Evolutionary conservation across 805 yeast genomes (phyloP).

Genomic region (Schwanniomyces vanrijiae): DNA sequence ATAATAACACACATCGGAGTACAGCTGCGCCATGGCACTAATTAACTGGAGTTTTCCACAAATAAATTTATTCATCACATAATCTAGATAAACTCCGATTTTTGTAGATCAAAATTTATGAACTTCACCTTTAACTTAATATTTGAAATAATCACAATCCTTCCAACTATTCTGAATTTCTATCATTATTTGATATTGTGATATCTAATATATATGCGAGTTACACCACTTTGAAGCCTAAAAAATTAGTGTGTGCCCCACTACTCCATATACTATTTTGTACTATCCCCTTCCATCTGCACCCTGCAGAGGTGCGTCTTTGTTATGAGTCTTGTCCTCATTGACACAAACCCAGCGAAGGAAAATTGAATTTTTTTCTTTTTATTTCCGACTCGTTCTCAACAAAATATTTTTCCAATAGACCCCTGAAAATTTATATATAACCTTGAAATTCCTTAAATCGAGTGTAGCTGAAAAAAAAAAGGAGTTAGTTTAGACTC

Average conservation of each 20-base stretch:
- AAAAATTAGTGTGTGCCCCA: neutral
- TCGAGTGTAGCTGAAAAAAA: neutral
- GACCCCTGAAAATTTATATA: neutral
- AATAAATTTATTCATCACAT: no score
- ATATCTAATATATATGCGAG: no score
- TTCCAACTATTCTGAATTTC: no score
- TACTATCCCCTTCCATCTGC: neutral
- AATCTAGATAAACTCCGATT: no score
- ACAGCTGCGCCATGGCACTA: neutral
- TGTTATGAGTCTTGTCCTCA: neutral
- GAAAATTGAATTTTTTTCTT: neutral
- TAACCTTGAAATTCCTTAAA: neutral
- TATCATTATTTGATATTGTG: no score
- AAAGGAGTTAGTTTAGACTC: neutral
- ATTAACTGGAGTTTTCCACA: no score
- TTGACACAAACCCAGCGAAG: slow-evolving; percentile 1
- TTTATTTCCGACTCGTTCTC: neutral
- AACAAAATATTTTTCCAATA: neutral
- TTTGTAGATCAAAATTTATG: no score
- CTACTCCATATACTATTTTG: neutral
- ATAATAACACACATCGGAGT: neutral
- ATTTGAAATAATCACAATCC: no score
- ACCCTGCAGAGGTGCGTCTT: neutral
- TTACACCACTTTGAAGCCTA: neutral
- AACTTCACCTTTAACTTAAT: no score